Conservation (phyloP, 164 flowering plant species). For the Sextonia rubra region DNA sequence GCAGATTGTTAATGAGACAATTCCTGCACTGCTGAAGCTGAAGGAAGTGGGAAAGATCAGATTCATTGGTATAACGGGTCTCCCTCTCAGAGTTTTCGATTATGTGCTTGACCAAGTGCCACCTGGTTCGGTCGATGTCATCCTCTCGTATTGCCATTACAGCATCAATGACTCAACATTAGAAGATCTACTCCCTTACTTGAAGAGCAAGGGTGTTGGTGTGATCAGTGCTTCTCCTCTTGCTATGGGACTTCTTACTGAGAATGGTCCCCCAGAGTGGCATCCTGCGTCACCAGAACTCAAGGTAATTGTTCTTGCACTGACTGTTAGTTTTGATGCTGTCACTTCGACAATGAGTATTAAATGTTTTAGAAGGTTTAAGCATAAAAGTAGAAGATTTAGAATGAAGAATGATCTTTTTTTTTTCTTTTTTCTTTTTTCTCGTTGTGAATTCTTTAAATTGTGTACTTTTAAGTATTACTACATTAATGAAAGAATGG, state of each 20-base stretch:
- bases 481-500: too few relatives aligned
- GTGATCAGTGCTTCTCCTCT: constrained; percentile 90
- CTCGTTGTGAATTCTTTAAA: too few relatives aligned
- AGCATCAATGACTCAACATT: constrained; percentile 76
- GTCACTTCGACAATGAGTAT: too few relatives aligned
- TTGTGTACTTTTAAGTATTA: too few relatives aligned
- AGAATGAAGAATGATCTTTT: too few relatives aligned
- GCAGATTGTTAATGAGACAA: constrained; percentile 88
- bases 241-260: constrained; percentile 94
- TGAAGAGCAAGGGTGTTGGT: constrained; percentile 90
- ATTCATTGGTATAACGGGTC: constrained; percentile 90
- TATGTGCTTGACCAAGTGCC: constrained; percentile 91
- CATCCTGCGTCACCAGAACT: constrained; percentile 91
- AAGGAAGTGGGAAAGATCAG: constrained; percentile 80
- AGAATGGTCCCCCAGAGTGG: constrained; percentile 94
- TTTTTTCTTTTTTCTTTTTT: too few relatives aligned
- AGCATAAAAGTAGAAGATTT: too few relatives aligned
- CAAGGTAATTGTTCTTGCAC: constrained; percentile 44
- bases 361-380: too few relatives aligned
- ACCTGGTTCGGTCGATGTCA: constrained; percentile 82
- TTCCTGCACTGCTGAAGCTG: constrained; percentile 81
- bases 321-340: background rate
- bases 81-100: constrained; percentile 68
- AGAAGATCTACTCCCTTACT: constrained; percentile 79
- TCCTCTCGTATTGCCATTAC: constrained; percentile 87